phyloP scores from a whole-genome alignment of 441 rosid genomes.

The Brassica hybrid region DNA sequence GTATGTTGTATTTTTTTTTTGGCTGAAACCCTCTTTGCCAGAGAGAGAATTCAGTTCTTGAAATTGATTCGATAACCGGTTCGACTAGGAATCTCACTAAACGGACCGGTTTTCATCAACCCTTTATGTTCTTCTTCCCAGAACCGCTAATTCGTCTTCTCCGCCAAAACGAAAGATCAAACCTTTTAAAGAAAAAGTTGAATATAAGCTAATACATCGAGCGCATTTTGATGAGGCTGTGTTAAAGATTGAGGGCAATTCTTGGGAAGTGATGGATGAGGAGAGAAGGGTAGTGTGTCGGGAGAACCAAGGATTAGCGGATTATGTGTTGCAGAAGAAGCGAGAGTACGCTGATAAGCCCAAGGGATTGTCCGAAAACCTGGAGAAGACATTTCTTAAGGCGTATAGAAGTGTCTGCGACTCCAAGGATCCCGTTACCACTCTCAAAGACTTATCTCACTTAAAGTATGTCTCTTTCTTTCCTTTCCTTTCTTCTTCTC shows the following conservation, averaged over 20 bases:
- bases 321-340: slow-evolving; percentile 65
- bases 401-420: slow-evolving; percentile 65
- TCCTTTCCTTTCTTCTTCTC: background rate
- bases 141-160: background rate
- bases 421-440: slow-evolving; percentile 55
- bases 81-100: background rate
- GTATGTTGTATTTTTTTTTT: background rate
- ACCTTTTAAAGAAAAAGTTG: background rate
- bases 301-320: slow-evolving; percentile 68
- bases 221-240: background rate
- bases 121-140: background rate
- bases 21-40: background rate
- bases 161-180: slow-evolving; percentile 22
- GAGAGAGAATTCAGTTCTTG: background rate
- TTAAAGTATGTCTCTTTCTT: slow-evolving; percentile 59
- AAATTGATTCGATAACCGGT: background rate
- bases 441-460: slow-evolving; percentile 75
- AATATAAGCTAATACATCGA: background rate
- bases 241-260: background rate
- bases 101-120: background rate
- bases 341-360: slow-evolving; percentile 68
- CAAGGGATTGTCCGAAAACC: slow-evolving; percentile 73
- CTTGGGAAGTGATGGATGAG: slow-evolving; percentile 51
- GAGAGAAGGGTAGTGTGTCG: slow-evolving; percentile 53
- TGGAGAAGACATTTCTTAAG: slow-evolving; percentile 61